Conservation (phyloP, 2,329 filamentous ascomycete genomes). For the Septoria linicola region DNA sequence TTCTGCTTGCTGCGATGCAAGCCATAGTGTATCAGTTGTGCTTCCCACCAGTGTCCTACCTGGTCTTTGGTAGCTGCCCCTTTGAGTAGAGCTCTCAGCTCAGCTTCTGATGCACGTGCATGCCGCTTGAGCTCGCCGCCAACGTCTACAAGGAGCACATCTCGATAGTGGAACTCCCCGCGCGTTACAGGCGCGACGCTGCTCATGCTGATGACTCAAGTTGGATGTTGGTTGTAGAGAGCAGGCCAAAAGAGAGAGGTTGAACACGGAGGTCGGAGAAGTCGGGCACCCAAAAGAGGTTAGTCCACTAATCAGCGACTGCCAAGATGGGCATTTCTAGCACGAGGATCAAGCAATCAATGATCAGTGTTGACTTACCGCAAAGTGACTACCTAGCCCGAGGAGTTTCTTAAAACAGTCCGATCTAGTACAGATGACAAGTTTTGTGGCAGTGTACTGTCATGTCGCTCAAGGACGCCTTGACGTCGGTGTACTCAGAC, state of each 20-base stretch:
- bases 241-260: background rate
- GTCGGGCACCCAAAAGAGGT: too few relatives aligned
- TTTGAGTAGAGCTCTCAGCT: conserved; percentile 29
- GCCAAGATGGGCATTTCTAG: too few relatives aligned
- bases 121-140: conserved; percentile 34
- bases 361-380: background rate
- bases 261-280: too few relatives aligned
- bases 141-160: conserved; percentile 32
- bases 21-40: conserved; percentile 63
- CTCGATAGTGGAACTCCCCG: conserved; percentile 35
- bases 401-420: conserved; percentile 16
- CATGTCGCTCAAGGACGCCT: conserved; percentile 10
- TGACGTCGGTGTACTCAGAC: conserved; percentile 14
- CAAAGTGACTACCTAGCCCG: conserved; percentile 10
- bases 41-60: conserved; percentile 62
- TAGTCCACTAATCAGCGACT: too few relatives aligned
- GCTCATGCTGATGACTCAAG: background rate
- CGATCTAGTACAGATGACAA: conserved; percentile 15
- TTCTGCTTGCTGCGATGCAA: conserved; percentile 58
- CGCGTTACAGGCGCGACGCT: conserved; percentile 8
- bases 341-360: too few relatives aligned
- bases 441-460: conserved; percentile 15
- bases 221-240: too few relatives aligned
- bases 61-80: conserved; percentile 45
- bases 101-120: conserved; percentile 30